Conservation (phyloP, 306 rosid species). For the Herpetospermum pedunculosum region DNA sequence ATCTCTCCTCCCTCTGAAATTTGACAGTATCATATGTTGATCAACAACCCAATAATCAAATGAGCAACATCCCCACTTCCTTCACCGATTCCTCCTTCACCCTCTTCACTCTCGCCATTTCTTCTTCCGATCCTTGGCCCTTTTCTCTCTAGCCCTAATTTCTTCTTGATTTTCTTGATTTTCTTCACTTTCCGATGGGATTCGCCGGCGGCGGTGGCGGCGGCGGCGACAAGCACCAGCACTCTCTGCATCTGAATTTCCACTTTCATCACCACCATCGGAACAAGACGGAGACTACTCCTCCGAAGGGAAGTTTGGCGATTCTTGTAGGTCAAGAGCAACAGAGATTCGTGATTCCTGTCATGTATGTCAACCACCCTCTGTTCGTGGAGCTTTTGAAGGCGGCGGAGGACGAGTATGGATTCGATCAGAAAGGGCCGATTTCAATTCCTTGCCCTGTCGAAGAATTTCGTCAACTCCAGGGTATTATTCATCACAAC, state of each 20-base stretch:
- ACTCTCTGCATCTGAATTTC: conserved; percentile 25
- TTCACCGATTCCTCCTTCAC: conserved; percentile 61
- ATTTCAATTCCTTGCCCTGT: conserved; percentile 83
- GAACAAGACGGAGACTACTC: conserved; percentile 33
- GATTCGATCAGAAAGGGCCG: conserved; percentile 78
- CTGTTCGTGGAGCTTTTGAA: conserved; percentile 56
- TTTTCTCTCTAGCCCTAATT: conserved; percentile 28
- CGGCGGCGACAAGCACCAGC: conserved; percentile 6
- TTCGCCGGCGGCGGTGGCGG: neutral
- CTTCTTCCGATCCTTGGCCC: conserved; percentile 91
- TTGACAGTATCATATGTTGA: no score
- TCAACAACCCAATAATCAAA: no score
- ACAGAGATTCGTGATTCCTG: conserved; percentile 71
- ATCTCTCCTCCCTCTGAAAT: no score
- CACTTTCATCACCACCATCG: conserved; percentile 40
- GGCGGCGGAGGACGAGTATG: conserved; percentile 80
- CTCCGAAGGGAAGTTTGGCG: conserved; percentile 76
- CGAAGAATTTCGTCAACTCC: conserved; percentile 60
- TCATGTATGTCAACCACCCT: conserved; percentile 78
- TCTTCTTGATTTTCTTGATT: neutral
- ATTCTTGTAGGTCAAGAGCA: conserved; percentile 64
- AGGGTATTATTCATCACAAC: conserved; percentile 30
- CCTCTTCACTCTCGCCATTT: conserved; percentile 71
- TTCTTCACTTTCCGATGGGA: conserved; percentile 44
- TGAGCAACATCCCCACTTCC: conserved; percentile 87